These are phyloP conservation scores for Oryza rufipogon DNA, from an alignment of 176 grass and related monocot genomes.

Conservation along the genomic window DNA sequence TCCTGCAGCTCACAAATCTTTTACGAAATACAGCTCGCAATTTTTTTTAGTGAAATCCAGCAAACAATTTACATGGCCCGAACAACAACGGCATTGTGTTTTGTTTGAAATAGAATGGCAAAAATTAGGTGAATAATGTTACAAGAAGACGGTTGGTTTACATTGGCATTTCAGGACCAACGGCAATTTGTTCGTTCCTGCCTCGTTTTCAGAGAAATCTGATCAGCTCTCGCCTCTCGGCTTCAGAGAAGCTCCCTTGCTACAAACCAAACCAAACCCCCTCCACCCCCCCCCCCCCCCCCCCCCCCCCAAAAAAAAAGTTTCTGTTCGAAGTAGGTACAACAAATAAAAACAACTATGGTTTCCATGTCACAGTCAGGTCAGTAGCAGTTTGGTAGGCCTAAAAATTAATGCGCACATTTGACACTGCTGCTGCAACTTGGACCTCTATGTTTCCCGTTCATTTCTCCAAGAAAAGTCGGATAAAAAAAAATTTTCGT, in stretches of 20 bases:
- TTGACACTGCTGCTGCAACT: slow-evolving; percentile 2
- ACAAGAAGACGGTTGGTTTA: neutral
- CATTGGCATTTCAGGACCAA: neutral
- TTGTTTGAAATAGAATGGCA: neutral
- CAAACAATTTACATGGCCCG: neutral
- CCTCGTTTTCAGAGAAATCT: slow-evolving; percentile 15
- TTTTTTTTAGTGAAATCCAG: neutral
- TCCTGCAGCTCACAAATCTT: neutral
- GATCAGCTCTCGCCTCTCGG: neutral
- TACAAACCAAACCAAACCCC: neutral
- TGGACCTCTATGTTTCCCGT: neutral
- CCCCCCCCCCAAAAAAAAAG: neutral
- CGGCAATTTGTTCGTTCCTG: neutral
- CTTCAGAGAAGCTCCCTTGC: neutral
- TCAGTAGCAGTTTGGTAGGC: neutral
- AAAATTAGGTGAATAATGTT: neutral
- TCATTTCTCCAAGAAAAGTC: too few species aligned
- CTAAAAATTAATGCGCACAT: slow-evolving; percentile 18
- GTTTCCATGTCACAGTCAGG: slow-evolving; percentile 33
- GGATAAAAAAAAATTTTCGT: too few species aligned
- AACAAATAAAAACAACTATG: neutral
- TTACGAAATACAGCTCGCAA: too few species aligned
- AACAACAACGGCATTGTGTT: neutral
- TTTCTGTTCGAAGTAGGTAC: slow-evolving; percentile 11
- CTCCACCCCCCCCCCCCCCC: too few species aligned